Percentiles rank a stretch among this genome's conserved stretches.
Conservation (phyloP, 2,329 filamentous ascomycete genomes). For the Penicillium olsonii region DNA sequence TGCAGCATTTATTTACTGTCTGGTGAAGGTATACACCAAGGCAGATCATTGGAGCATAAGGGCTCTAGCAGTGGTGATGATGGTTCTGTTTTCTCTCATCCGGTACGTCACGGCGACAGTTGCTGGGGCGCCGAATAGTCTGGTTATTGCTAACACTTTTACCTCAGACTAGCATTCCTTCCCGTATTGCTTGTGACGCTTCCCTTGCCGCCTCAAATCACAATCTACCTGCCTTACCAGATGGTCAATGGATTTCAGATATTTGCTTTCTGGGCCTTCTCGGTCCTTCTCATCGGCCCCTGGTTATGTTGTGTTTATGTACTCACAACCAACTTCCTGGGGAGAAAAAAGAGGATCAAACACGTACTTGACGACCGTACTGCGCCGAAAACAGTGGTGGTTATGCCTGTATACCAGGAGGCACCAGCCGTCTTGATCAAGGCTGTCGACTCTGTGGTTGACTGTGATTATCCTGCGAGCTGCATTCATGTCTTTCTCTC, state of each 20-base stretch:
- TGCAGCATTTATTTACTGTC: slow-evolving; percentile 88
- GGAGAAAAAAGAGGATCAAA: slow-evolving; percentile 78
- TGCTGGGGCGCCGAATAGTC: too few species aligned
- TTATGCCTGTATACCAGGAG: slow-evolving; percentile 97
- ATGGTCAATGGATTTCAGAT: slow-evolving; percentile 79
- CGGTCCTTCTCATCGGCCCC: slow-evolving; percentile 78
- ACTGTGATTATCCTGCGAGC: slow-evolving; percentile 87
- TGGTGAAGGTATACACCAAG: slow-evolving; percentile 84
- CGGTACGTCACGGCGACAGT: slow-evolving; percentile 67
- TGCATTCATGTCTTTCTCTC: slow-evolving; percentile 95
- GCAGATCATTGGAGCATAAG: slow-evolving; percentile 85
- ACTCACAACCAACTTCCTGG: slow-evolving; percentile 82
- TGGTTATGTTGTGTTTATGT: slow-evolving; percentile 95
- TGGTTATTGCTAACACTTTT: slow-evolving; percentile 5
- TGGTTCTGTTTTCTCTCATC: slow-evolving; percentile 70
- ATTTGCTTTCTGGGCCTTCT: slow-evolving; percentile 95
- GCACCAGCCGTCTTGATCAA: slow-evolving; percentile 79
- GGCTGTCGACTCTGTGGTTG: slow-evolving; percentile 86
- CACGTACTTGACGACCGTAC: slow-evolving; percentile 79
- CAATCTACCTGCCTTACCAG: slow-evolving; percentile 67
- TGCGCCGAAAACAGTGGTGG: slow-evolving; percentile 90
- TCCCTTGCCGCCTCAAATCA: slow-evolving; percentile 73
- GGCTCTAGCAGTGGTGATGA: slow-evolving; percentile 74
- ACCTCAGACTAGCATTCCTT: slow-evolving; percentile 74
- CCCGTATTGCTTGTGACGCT: slow-evolving; percentile 94